These are phyloP conservation scores for Baorangia bicolor DNA, from an alignment of 768 basidiomycete genomes.

Conservation along the genomic window DNA sequence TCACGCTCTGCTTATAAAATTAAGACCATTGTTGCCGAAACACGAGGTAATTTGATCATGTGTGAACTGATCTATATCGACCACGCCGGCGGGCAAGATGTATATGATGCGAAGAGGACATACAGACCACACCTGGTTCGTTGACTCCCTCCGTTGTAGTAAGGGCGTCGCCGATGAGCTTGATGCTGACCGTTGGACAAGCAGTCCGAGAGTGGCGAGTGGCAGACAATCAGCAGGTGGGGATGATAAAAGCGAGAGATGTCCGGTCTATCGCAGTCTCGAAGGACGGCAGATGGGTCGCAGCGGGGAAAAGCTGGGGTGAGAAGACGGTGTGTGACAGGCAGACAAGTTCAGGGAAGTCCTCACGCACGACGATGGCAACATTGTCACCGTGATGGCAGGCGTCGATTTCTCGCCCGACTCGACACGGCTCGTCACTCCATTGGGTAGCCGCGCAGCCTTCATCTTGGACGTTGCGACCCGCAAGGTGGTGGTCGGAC, in stretches of 20 bases:
- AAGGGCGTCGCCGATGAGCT: not conserved
- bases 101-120: not conserved
- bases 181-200: not conserved
- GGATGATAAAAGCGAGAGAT: not conserved
- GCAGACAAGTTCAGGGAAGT: not conserved
- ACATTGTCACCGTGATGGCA: slow-evolving; percentile 6
- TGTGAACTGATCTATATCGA: slow-evolving; percentile 7
- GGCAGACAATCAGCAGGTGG: not conserved
- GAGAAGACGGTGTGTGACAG: slow-evolving; percentile 6
- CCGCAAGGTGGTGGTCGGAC: not conserved
- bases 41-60: not conserved
- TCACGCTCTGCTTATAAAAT: not conserved
- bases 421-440: slow-evolving; percentile 1
- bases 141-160: not conserved
- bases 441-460: slow-evolving; percentile 4
- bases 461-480: slow-evolving; percentile 3
- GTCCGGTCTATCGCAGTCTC: slow-evolving; percentile 10
- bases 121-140: not conserved
- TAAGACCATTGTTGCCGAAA: not conserved
- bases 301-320: slow-evolving; percentile 12
- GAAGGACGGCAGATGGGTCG: slow-evolving; percentile 2
- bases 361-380: slow-evolving; percentile 1
- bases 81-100: not conserved
- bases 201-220: slow-evolving; percentile 6
- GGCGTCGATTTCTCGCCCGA: slow-evolving; percentile 15